Base-by-base conservation (phyloP, 495 filamentous ascomycete species). In the Talaromyces nanjingensis region DNA sequence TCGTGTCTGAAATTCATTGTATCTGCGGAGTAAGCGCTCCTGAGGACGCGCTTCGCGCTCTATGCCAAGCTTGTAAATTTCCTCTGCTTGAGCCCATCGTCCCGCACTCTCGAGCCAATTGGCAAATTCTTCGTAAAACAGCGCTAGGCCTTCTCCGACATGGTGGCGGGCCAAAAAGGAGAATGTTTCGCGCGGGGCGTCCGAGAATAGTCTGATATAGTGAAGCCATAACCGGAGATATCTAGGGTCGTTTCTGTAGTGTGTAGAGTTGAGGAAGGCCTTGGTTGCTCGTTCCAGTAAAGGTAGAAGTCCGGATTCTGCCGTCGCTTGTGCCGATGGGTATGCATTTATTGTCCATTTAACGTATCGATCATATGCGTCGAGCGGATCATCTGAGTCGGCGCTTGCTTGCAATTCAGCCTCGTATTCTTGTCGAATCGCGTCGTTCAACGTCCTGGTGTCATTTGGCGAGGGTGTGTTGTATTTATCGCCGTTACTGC, bases 111-210 rank as follows among this genome's bases (percentile, higher is more conserved):
- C 94, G 20, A 98, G 75, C 90, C 93, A 96, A 0, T 84, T 89
- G 0, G 94, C 92, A 76, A 96, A 98, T 68, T 98, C 96, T 70
- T 98, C 94, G 73, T 98, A 98, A 70, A 92, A 98, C n/a, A 97
- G 76, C 0, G 94, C 94, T 9, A 98, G 79, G 1, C 84, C 80
- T 68, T 97, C 93, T 55, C 93, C 94, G 64, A 98, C 89, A 63
- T 83, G 82, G 65, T 98, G 92, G 24, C 93, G 90, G 2, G 93
- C 87, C 39, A 98, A 80, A 69, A 94, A 98, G 12, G 92, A 89
- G 68, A 91, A 98, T 0, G 89, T 91, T 70, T 98, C 94, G 52
- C 94, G 86, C 7, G 94, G 93, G 24, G 91, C 82, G 72, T 98
- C 96, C 16, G 90, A 90, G 76, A 97, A 97, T 60, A 96, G 84